A percentile compares a stretch with the other conserved stretches of the same genome.
phyloP scores from a whole-genome alignment of 1,284 basidiomycete species.

The Trichosporon sp. region DNA sequence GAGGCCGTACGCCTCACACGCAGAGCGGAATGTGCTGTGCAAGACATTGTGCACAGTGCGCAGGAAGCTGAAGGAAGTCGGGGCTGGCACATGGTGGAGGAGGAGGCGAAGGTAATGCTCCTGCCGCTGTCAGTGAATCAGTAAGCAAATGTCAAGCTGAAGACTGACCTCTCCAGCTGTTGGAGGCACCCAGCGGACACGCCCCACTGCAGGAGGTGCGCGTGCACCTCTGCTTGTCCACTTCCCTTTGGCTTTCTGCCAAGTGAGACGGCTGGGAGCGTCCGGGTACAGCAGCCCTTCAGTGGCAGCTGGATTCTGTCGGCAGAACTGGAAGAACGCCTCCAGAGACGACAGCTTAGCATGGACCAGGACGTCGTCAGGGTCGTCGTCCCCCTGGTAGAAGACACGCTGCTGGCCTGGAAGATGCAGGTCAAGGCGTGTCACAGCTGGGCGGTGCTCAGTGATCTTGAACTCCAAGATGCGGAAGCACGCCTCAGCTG shows the following conservation, averaged over 20 bases:
- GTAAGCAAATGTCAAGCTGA: too few relatives aligned
- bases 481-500: not conserved
- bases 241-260: not conserved
- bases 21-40: too few relatives aligned
- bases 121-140: too few relatives aligned
- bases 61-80: too few relatives aligned
- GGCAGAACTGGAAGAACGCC: not conserved
- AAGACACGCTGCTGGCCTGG: not conserved
- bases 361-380: not conserved
- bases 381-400: not conserved
- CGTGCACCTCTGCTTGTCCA: not conserved
- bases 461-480: not conserved
- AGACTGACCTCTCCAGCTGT: too few relatives aligned
- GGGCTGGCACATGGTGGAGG: too few relatives aligned
- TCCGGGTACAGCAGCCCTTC: not conserved
- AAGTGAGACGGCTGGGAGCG: not conserved
- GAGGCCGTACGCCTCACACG: too few relatives aligned
- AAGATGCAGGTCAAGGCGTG: not conserved
- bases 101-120: too few relatives aligned
- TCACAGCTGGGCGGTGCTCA: not conserved
- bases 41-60: too few relatives aligned
- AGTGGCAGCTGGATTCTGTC: not conserved
- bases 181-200: too few relatives aligned
- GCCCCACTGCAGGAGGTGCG: not conserved
- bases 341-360: not conserved